Base-by-base conservation (phyloP, 305 asterid species). In the Fraxinus ornus region DNA sequence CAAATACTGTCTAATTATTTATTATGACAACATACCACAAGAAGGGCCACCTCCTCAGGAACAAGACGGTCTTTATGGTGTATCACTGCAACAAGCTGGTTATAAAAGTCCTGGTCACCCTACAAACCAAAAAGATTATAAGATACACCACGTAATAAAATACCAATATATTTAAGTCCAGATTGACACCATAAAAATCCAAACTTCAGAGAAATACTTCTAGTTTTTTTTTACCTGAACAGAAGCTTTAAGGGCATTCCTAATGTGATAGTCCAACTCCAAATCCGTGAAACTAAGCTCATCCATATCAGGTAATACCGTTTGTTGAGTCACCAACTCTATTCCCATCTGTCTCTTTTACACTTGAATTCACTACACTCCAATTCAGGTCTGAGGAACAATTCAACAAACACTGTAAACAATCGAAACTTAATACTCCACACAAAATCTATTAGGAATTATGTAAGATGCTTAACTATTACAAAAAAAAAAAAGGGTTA, bases 31-130 rank as follows among this genome's bases (percentile, higher is more conserved):
- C 92, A 80, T 93, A 96, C 99, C 98, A 93, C 95, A 5, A 93
- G 97, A 71, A 89, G 89, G 66, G 99, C 98, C 82, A 88, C 95
- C 86, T 94, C 91, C 39, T 92, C 99, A 4, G 89, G 47, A 19
- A 3, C 71, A 78, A 90, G 89, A 28, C 78, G 87, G 33, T 91
- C 87, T 75, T 64, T 89, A 72, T 80, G 93, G 86, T 87, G 87
- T 80, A 97, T 84, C 86, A 91, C 90, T 15, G 88, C 88, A 84
- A 92, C 88, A 80, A 97, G 88, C 80, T 91, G 94, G 49, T 91
- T 81, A 79, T 94, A 97, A 37, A 70, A 86, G 79, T 88, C 92
- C 13, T 62, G 22, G 64, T 92, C 91, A 4, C 97, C 99, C 98
- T 96, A 80, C 10, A 19, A 68, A 68, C 35, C 36, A 12, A 26